Evolutionary conservation across 208 protist species (phyloP), one percentile per base, ranked within the genome.

Genomic region (Tetramitus jugosus): DNA sequence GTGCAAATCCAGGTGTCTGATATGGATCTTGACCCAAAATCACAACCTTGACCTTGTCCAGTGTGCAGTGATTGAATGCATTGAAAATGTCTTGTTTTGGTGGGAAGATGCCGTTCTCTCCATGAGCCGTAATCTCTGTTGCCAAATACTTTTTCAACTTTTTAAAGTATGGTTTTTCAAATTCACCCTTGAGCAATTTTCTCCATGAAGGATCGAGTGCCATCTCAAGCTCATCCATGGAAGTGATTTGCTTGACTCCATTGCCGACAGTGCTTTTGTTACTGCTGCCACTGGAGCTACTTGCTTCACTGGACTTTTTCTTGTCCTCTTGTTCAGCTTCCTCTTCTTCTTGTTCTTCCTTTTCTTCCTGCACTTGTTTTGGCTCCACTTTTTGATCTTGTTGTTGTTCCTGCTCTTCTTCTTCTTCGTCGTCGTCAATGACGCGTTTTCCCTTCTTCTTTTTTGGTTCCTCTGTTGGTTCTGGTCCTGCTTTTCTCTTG

Each of bases 11-110:
- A 26, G 29, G 8, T 26, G 7, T 83, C 77, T 94, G 91, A 82
- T 98, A 98, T 10, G 95, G 95, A 83, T 98, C 96, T 82, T 98
- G 96, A 20, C 96, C 96, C 3, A 98, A 78, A 53, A 98, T 87
- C 3, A 98, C 92, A 43, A 97, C 95, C 79, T 96, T 94, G 0
- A 98, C 79, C 14, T 83, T 62, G 0, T 86, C 80, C 35, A 95
- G 90, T n/a, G 94, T 91, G n/a, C 88, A 89, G 52, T 86, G 82
- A 81, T 96, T 93, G 77, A 97, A 92, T 33, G 91, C 89, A 56
- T 84, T 84, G 80, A 97, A 98, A 77, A 96, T 91, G 29, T 90
- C 52, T 20, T 84, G 77, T 0, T 79, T 65, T 0, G 90, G 91
- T 0, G 95, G 95, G 46, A 92, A 88, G 37, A 98, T 84, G 2